phyloP scores from a whole-genome alignment of 164 flowering plant species.

The Magnolia officinalis region DNA sequence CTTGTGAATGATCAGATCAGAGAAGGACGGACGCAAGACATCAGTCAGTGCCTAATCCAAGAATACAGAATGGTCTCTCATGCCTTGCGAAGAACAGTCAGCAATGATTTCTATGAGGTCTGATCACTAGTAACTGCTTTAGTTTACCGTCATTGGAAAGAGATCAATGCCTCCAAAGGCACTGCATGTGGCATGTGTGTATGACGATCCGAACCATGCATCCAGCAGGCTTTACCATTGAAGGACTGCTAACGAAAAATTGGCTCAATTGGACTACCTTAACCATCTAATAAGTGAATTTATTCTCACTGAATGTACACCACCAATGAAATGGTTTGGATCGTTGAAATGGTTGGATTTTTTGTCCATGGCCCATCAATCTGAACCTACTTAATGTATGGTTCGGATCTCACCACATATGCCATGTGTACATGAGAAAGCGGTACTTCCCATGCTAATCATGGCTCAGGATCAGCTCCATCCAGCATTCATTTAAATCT shows the following conservation, averaged over 20 bases:
- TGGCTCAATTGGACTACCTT: no score
- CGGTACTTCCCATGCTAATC: background rate
- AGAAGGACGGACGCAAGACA: constrained; percentile 76
- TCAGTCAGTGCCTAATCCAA: constrained; percentile 74
- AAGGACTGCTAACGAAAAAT: no score
- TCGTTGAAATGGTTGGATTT: no score
- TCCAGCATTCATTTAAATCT: background rate
- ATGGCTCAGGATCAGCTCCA: background rate
- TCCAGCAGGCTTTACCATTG: no score
- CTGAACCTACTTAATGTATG: no score
- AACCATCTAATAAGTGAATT: no score
- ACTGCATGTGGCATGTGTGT: no score
- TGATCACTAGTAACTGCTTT: background rate
- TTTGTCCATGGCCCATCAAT: no score
- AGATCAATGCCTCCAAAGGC: background rate
- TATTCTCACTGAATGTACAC: no score
- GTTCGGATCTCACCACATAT: no score
- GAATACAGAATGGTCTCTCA: constrained; percentile 78
- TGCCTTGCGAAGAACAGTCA: constrained; percentile 56
- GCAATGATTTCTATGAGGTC: constrained; percentile 41
- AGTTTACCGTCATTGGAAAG: background rate
- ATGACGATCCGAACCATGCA: no score
- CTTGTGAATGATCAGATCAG: constrained; percentile 52
- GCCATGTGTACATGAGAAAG: background rate
- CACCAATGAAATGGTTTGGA: no score